These are phyloP conservation scores for Cercospora sp. DNA, from an alignment of 2,329 filamentous ascomycete species.

Conservation along the genomic window DNA sequence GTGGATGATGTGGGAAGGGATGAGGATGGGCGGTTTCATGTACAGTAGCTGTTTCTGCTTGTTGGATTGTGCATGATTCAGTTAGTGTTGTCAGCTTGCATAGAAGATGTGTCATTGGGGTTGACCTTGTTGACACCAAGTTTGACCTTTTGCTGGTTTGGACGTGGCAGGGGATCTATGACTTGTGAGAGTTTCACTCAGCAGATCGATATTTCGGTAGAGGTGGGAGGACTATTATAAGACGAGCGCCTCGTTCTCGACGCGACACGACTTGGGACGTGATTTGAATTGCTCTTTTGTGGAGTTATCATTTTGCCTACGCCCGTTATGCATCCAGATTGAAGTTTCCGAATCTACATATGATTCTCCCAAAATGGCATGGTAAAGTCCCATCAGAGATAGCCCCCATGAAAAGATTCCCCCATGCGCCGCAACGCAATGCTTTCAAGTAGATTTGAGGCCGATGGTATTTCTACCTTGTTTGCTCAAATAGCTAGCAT, in stretches of 20 bases:
- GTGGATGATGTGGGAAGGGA: background rate
- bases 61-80: no score
- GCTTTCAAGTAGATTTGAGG: background rate
- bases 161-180: background rate
- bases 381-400: background rate
- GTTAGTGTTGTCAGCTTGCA: background rate
- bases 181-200: background rate
- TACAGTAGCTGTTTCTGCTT: background rate
- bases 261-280: no score
- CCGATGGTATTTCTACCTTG: background rate
- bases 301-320: background rate
- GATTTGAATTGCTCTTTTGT: background rate
- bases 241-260: background rate
- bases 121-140: background rate
- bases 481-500: slow-evolving; percentile 29
- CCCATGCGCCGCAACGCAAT: background rate
- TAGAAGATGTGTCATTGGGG: no score
- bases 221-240: background rate
- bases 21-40: background rate
- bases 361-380: background rate
- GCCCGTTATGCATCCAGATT: background rate
- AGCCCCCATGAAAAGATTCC: background rate
- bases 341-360: background rate
- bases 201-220: background rate
- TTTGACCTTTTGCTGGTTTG: background rate